A percentile compares a stretch with the other conserved stretches of the same genome.
These are phyloP conservation scores for Oryza meridionalis DNA, from an alignment of 176 grass and related monocot species.

Conservation along the genomic window DNA sequence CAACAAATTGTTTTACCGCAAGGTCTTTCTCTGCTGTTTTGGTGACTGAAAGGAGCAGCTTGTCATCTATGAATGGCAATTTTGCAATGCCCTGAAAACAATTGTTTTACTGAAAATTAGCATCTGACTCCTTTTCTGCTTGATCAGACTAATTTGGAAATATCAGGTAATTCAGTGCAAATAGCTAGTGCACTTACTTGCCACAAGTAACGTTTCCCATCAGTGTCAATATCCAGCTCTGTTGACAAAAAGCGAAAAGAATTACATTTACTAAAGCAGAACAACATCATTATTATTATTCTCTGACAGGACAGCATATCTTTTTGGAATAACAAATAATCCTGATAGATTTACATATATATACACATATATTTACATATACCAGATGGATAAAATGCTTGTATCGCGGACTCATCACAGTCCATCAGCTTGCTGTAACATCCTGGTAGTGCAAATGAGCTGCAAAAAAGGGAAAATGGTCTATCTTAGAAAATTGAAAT, in stretches of 20 bases:
- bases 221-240: slow-evolving; percentile 61
- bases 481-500: not conserved
- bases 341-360: slow-evolving; percentile 21
- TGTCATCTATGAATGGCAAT: slow-evolving; percentile 63
- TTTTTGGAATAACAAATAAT: not conserved
- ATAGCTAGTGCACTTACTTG: slow-evolving; percentile 43
- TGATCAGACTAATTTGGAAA: not conserved
- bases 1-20: slow-evolving; percentile 34
- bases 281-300: not conserved
- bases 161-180: not conserved
- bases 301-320: not conserved
- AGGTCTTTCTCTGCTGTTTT: slow-evolving; percentile 46
- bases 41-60: slow-evolving; percentile 47
- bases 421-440: slow-evolving; percentile 54
- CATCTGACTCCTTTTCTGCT: not conserved
- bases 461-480: slow-evolving; percentile 27
- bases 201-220: slow-evolving; percentile 59
- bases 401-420: slow-evolving; percentile 40
- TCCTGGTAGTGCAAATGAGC: slow-evolving; percentile 41
- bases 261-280: not conserved
- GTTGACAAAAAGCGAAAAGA: not conserved
- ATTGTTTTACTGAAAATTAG: slow-evolving; percentile 11
- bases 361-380: slow-evolving; percentile 36
- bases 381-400: slow-evolving; percentile 60
- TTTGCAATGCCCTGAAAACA: slow-evolving; percentile 43